phyloP scores from a whole-genome alignment of 2,329 filamentous ascomycete species.

The Hysterium pulicare region DNA sequence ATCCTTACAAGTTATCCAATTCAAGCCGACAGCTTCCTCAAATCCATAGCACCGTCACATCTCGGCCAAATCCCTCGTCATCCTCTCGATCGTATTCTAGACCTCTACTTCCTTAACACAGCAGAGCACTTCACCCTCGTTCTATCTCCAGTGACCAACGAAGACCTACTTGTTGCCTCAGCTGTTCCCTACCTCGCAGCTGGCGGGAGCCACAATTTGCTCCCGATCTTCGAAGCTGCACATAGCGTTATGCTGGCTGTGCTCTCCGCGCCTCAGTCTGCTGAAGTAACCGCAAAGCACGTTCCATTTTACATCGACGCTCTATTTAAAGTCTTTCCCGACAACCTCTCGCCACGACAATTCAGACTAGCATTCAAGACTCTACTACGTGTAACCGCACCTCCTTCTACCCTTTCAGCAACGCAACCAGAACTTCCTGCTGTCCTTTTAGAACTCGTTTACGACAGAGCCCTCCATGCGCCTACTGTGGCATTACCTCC shows the following conservation, averaged over 20 bases:
- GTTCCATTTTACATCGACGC: constrained; percentile 81
- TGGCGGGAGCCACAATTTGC: constrained; percentile 55
- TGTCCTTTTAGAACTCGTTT: constrained; percentile 73
- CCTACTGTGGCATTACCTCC: constrained; percentile 43
- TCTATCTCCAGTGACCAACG: constrained; percentile 64
- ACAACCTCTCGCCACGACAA: constrained; percentile 74
- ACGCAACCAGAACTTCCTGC: constrained; percentile 76
- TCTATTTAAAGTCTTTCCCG: constrained; percentile 74
- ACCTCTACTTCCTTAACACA: constrained; percentile 83
- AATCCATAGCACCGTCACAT: constrained; percentile 56
- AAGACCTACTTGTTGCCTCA: constrained; percentile 69
- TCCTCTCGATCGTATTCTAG: constrained; percentile 68
- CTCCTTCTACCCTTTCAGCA: constrained; percentile 71
- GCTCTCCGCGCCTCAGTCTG: constrained; percentile 75
- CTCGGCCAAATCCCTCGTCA: constrained; percentile 58
- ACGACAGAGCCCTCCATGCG: constrained; percentile 59
- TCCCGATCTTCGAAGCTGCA: constrained; percentile 81
- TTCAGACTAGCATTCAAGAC: constrained; percentile 88
- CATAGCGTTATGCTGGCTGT: constrained; percentile 79
- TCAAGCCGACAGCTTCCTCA: constrained; percentile 64
- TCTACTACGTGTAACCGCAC: constrained; percentile 74
- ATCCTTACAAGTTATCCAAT: constrained; percentile 69
- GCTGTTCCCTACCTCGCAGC: constrained; percentile 69
- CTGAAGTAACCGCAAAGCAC: constrained; percentile 64
- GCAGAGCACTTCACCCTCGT: constrained; percentile 77